phyloP scores from a whole-genome alignment of 2,329 filamentous ascomycete species.

The Penicillium sclerotiorum region DNA sequence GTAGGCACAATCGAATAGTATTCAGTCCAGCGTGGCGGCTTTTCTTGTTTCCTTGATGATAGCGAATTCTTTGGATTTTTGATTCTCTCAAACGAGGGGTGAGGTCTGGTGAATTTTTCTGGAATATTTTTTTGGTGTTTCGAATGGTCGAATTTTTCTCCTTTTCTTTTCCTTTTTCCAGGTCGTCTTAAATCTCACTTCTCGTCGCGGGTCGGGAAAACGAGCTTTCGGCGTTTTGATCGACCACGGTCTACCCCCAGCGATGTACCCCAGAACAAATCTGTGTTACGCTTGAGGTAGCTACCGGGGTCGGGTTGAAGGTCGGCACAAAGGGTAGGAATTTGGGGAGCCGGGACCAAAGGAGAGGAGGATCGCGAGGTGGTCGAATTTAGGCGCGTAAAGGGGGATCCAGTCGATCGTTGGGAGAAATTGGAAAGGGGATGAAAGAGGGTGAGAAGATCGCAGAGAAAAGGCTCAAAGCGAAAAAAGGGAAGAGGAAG shows the following conservation, averaged over 20 bases:
- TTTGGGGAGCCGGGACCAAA: background rate
- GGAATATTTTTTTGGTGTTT: background rate
- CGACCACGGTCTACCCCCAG: conserved; percentile 39
- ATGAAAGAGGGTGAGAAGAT: conserved; percentile 4
- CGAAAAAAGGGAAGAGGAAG: conserved; percentile 4
- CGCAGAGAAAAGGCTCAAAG: conserved; percentile 8
- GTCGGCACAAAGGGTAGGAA: conserved; percentile 11
- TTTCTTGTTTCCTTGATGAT: no score
- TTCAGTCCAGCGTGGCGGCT: conserved; percentile 27
- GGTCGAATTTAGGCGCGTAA: no score
- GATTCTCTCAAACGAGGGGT: no score
- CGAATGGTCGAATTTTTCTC: background rate
- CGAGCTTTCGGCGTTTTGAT: conserved; percentile 12
- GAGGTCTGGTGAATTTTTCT: background rate
- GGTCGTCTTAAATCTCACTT: background rate
- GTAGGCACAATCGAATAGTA: conserved; percentile 20
- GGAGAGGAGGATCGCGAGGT: background rate
- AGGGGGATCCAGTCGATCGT: no score
- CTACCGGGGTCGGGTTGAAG: conserved; percentile 26
- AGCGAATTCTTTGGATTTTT: no score
- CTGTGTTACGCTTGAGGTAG: conserved; percentile 43
- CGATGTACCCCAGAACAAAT: conserved; percentile 41
- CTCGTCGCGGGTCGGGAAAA: conserved; percentile 10
- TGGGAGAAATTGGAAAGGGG: background rate
- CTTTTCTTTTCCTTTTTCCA: conserved; percentile 1